Evolutionary conservation across 768 basidiomycete genomes (phyloP), one percentile per base, ranked within the genome.

Genomic region (Lactarius indigo): DNA sequence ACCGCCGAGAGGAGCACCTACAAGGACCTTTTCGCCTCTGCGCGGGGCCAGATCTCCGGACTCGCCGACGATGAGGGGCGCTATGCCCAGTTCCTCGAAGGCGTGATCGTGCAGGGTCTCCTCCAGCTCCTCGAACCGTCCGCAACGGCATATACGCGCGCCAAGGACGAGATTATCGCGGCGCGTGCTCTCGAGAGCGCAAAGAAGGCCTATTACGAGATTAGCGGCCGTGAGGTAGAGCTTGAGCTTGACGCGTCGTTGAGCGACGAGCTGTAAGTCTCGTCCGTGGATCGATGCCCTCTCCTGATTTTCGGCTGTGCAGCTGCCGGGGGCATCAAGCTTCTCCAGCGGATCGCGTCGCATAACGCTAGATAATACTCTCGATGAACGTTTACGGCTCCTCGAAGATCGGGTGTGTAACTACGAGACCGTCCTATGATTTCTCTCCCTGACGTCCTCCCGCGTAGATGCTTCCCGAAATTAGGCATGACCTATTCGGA

Each of bases 331-430:
- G 96, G 96, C 17, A 79, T 97, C 57, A 87, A 88, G 72, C 84
- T 98, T 98, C 20, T 74, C 84, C 17, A 91, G 85, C 61, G 89
- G 89, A 26, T 83, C 83, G 12, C 82, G 84, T 39, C 86, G 93
- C 60, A 98, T 98, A 76, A 90, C 87, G 26, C 83, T 99, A 28
- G 92, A 98, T 78, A 98, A 99, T 75, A 95, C 96, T 2, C 81
- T 99, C 59, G 96, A 96, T 72, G 95, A 98, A 76, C 84, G 96
- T 57, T 78, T 99, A 73, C 83, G 88, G 70, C 76, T 98, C 70
- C 79, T 99, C 47, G 95, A 98, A 78, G 93, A 97, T 74, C 84
- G 90, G 78, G 94, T 93, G 69, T 69, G 87, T 78, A 37, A 28
- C 10, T 31, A 15, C 18, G 42, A 13, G 28, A n/a, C 9, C 10